Evolutionary conservation across 768 basidiomycete species (phyloP).

Genomic region (Suillus brevipes): DNA sequence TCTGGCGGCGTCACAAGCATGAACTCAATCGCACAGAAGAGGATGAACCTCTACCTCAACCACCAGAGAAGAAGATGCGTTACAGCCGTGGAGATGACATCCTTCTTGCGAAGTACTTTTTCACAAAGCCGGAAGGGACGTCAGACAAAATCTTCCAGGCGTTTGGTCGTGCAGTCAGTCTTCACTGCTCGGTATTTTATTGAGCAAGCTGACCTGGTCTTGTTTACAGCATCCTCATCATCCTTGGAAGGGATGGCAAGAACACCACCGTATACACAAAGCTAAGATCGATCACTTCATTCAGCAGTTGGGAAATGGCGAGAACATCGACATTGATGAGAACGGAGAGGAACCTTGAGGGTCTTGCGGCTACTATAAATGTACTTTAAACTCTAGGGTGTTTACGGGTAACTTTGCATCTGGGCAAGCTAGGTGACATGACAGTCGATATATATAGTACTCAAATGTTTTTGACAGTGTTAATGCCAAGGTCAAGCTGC

Average conservation of each 20-base stretch:
- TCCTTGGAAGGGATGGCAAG: constrained; percentile 95
- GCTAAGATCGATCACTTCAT: constrained; percentile 83
- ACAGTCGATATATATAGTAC: background rate
- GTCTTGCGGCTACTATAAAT: constrained; percentile 11
- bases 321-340: constrained; percentile 44
- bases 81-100: constrained; percentile 81
- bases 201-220: constrained; percentile 4
- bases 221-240: constrained; percentile 72
- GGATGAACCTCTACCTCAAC: constrained; percentile 70
- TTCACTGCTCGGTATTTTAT: constrained; percentile 3
- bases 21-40: constrained; percentile 67
- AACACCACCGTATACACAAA: constrained; percentile 88
- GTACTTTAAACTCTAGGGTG: background rate
- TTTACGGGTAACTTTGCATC: background rate
- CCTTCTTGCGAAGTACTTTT: constrained; percentile 74
- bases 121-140: constrained; percentile 72
- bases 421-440: background rate
- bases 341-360: constrained; percentile 26
- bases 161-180: constrained; percentile 67
- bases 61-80: constrained; percentile 86
- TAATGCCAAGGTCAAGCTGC: background rate
- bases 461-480: background rate
- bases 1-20: constrained; percentile 85
- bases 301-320: constrained; percentile 56
- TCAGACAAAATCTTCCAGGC: constrained; percentile 83